These are phyloP conservation scores for Phaeophleospora eucalypticola DNA, from an alignment of 2,329 filamentous ascomycete species.

Conservation along the genomic window DNA sequence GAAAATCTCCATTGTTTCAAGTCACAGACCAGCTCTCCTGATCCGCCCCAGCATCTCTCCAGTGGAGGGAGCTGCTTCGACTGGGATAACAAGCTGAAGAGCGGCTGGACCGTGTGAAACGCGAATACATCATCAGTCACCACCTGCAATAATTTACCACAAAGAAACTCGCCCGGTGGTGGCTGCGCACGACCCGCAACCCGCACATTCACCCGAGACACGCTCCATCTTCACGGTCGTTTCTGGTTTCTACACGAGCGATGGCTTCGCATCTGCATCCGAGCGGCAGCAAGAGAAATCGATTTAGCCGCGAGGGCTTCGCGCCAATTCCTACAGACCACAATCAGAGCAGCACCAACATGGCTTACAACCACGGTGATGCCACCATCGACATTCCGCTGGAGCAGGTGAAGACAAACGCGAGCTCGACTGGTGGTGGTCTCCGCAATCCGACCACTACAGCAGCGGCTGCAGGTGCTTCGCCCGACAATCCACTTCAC, in stretches of 20 bases:
- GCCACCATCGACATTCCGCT: conserved; percentile 60
- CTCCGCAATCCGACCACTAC: conserved; percentile 37
- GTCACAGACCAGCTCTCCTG: not conserved
- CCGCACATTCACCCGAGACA: not conserved
- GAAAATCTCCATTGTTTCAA: not conserved
- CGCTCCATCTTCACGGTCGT: not conserved
- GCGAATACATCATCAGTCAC: not conserved
- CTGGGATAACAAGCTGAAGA: not conserved
- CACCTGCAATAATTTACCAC: not conserved
- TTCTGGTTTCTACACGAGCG: no score
- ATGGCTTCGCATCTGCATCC: conserved; percentile 20
- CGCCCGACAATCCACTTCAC: conserved; percentile 5
- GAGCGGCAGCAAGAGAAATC: conserved; percentile 18
- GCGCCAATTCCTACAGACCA: conserved; percentile 22
- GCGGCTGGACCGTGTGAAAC: not conserved
- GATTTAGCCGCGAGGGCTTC: conserved; percentile 31
- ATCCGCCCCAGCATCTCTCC: not conserved
- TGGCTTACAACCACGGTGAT: conserved; percentile 43
- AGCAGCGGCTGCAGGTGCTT: conserved; percentile 28
- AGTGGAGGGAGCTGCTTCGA: no score
- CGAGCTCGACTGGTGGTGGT: conserved; percentile 40
- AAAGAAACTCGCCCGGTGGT: not conserved
- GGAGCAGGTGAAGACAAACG: conserved; percentile 49
- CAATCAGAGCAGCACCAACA: conserved; percentile 12
- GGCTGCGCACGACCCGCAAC: not conserved